These are phyloP conservation scores for Quercus engelmannii DNA, from an alignment of 306 rosid genomes.

Conservation along the genomic window DNA sequence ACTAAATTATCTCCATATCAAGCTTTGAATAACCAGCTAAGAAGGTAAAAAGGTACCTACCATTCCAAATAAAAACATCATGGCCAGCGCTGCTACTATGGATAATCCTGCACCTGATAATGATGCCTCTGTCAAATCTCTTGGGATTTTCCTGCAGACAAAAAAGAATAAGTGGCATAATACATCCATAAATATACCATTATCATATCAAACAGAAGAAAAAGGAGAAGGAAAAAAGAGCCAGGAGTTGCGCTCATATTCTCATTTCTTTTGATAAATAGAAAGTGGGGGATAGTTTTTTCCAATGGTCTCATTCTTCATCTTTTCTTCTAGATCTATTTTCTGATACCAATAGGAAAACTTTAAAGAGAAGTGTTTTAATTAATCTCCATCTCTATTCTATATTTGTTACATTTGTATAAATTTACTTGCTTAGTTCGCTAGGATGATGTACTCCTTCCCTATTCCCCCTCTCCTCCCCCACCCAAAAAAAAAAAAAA, in stretches of 20 bases:
- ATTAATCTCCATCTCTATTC: background rate
- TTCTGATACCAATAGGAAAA: background rate
- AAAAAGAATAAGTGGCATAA: slow-evolving; percentile 17
- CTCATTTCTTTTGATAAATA: background rate
- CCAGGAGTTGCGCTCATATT: background rate
- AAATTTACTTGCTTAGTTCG: background rate
- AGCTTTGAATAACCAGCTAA: slow-evolving; percentile 7
- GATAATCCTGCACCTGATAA: slow-evolving; percentile 96
- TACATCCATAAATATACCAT: slow-evolving; percentile 14
- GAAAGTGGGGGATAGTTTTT: no score
- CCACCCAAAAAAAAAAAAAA: no score
- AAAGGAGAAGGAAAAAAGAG: background rate
- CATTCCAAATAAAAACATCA: slow-evolving; percentile 97
- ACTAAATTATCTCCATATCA: background rate
- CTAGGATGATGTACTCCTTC: no score
- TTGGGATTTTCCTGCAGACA: slow-evolving; percentile 81
- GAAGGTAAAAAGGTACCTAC: slow-evolving; percentile 35
- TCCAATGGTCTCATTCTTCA: background rate
- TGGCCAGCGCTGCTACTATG: slow-evolving; percentile 72
- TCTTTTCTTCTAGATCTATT: background rate
- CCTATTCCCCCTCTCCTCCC: no score
- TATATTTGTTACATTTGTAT: background rate
- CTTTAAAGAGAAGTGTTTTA: background rate
- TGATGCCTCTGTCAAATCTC: slow-evolving; percentile 97
- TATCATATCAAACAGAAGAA: background rate